Conservation (phyloP, 257 asterid genomes). For the Scutellaria barbata region DNA sequence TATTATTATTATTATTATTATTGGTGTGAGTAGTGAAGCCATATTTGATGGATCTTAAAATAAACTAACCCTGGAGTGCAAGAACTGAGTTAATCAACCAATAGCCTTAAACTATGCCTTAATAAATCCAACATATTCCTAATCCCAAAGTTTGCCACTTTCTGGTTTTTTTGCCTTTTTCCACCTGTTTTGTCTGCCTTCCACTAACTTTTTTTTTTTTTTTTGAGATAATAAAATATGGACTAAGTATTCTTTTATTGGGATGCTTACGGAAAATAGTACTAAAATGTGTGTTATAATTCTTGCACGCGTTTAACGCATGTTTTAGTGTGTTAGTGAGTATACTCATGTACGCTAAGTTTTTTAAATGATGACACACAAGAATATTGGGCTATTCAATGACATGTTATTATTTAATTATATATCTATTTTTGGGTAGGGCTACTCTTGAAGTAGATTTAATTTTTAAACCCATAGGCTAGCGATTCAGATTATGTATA, state of each 20-base stretch:
- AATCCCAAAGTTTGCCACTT: constrained; percentile 38
- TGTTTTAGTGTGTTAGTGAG: constrained; percentile 40
- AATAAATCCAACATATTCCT: constrained; percentile 29
- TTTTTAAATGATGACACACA: constrained; percentile 28
- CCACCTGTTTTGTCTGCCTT: constrained; percentile 21
- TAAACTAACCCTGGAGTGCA: constrained; percentile 23
- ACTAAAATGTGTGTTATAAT: constrained; percentile 15
- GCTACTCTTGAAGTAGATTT: no score
- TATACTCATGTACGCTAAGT: constrained; percentile 32
- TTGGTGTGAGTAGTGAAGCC: neutral
- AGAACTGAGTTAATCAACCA: constrained; percentile 29
- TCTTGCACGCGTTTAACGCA: constrained; percentile 45
- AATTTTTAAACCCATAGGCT: no score
- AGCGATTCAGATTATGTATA: no score
- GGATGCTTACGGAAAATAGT: neutral
- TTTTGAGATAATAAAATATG: neutral
- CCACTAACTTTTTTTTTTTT: neutral
- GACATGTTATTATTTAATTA: neutral
- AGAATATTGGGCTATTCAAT: neutral
- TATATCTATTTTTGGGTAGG: neutral
- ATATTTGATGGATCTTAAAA: neutral
- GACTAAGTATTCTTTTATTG: constrained; percentile 11
- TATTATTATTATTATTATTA: no score
- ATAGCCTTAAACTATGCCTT: neutral
- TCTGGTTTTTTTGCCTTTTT: neutral